These are phyloP conservation scores for Psidium guajava DNA, from an alignment of 345 rosid species.

Conservation along the genomic window DNA sequence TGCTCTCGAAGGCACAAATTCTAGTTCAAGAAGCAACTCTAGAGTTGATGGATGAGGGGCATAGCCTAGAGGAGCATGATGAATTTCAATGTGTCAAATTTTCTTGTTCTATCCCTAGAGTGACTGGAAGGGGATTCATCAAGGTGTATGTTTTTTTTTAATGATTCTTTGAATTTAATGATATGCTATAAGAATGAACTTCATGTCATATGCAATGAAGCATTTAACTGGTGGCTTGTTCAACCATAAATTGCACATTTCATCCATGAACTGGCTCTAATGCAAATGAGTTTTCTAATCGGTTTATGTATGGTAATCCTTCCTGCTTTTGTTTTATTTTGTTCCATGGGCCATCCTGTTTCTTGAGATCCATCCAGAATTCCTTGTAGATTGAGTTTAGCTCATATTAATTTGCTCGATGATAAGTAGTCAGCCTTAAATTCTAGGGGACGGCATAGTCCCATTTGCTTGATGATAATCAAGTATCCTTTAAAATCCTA, in stretches of 20 bases:
- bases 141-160: slow-evolving; percentile 67
- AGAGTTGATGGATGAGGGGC: slow-evolving; percentile 34
- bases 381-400: not conserved
- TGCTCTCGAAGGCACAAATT: slow-evolving; percentile 84
- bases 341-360: not conserved
- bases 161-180: not conserved
- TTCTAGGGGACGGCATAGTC: not conserved
- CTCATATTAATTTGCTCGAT: not conserved
- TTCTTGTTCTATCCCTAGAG: slow-evolving; percentile 56
- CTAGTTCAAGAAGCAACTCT: slow-evolving; percentile 45
- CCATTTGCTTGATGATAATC: not conserved
- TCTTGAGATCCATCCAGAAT: not conserved
- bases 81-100: slow-evolving; percentile 52
- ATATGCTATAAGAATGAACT: not conserved
- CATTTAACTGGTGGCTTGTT: not conserved
- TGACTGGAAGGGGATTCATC: slow-evolving; percentile 80
- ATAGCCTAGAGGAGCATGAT: slow-evolving; percentile 27
- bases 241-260: not conserved
- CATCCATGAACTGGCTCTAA: not conserved
- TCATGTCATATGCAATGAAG: not conserved
- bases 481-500: not conserved
- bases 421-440: not conserved
- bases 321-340: not conserved
- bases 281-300: not conserved
- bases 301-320: not conserved